These are phyloP conservation scores for Monilinia polystroma DNA, from an alignment of 2,329 filamentous ascomycete genomes.

Conservation along the genomic window DNA sequence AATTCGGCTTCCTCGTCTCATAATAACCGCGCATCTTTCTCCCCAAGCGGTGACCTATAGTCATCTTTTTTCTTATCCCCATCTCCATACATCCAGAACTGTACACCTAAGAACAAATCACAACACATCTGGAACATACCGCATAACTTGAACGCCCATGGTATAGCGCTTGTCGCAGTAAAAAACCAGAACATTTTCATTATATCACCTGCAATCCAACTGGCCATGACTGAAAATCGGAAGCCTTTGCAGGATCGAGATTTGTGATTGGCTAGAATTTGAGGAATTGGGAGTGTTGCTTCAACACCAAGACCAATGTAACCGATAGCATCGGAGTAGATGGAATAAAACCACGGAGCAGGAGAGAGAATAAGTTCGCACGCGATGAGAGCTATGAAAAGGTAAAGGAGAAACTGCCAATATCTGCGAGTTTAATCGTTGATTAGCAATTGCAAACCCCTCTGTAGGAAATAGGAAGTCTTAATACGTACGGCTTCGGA, in stretches of 20 bases:
- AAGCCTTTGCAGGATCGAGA: constrained; percentile 74
- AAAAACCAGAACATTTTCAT: constrained; percentile 92
- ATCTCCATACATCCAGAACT: constrained; percentile 70
- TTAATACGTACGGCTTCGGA: constrained; percentile 55
- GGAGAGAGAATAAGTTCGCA: constrained; percentile 67
- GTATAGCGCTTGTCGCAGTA: constrained; percentile 66
- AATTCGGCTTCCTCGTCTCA: constrained; percentile 2
- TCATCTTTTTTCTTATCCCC: constrained; percentile 37
- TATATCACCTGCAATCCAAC: constrained; percentile 75
- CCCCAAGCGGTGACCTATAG: constrained; percentile 30
- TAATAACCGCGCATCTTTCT: constrained; percentile 38
- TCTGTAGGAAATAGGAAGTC: neutral
- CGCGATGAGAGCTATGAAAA: constrained; percentile 59
- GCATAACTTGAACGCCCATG: constrained; percentile 77
- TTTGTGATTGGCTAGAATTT: constrained; percentile 69
- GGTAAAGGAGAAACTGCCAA: constrained; percentile 74
- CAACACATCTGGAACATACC: constrained; percentile 78
- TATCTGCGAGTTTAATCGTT: constrained; percentile 51
- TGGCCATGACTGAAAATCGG: constrained; percentile 69
- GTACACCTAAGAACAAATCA: constrained; percentile 70
- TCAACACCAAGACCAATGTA: constrained; percentile 76
- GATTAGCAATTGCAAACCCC: neutral
- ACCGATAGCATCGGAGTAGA: constrained; percentile 68
- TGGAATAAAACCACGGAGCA: constrained; percentile 55
- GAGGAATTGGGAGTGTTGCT: constrained; percentile 77